phyloP scores from a whole-genome alignment of 805 yeast species.

The Candida piceae region DNA sequence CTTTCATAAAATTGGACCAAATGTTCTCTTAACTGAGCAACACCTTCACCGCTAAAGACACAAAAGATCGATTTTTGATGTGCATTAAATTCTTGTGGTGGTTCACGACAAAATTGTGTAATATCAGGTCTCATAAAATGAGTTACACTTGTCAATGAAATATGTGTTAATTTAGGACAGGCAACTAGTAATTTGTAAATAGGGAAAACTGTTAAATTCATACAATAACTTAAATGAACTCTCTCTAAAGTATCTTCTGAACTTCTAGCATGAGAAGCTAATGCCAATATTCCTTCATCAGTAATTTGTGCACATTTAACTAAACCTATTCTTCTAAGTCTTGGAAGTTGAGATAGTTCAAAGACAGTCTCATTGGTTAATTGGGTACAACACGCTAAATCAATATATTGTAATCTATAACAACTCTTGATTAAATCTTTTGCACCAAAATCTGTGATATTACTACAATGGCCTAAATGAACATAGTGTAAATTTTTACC shows the following conservation, averaged over 20 bases:
- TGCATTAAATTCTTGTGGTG: conserved; percentile 87
- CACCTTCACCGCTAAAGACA: conserved; percentile 91
- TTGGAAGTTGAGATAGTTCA: conserved; percentile 71
- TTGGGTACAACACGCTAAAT: conserved; percentile 90
- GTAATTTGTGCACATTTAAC: conserved; percentile 88
- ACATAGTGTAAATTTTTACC: conserved; percentile 81
- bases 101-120: conserved; percentile 80
- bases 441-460: conserved; percentile 87
- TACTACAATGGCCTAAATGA: conserved; percentile 90
- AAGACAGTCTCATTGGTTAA: conserved; percentile 77
- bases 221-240: conserved; percentile 89
- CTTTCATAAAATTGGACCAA: conserved; percentile 37
- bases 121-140: conserved; percentile 86
- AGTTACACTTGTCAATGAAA: conserved; percentile 85
- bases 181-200: conserved; percentile 66
- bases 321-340: conserved; percentile 83
- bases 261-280: conserved; percentile 51
- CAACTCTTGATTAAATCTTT: conserved; percentile 68
- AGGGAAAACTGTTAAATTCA: conserved; percentile 72
- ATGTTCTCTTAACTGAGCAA: conserved; percentile 65
- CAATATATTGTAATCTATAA: conserved; percentile 84
- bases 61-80: conserved; percentile 84
- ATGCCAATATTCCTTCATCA: conserved; percentile 71
- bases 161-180: conserved; percentile 84
- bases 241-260: conserved; percentile 79